phyloP scores from a whole-genome alignment of 371 early-diverging fungal genomes.

The Actinomortierella ambigua region DNA sequence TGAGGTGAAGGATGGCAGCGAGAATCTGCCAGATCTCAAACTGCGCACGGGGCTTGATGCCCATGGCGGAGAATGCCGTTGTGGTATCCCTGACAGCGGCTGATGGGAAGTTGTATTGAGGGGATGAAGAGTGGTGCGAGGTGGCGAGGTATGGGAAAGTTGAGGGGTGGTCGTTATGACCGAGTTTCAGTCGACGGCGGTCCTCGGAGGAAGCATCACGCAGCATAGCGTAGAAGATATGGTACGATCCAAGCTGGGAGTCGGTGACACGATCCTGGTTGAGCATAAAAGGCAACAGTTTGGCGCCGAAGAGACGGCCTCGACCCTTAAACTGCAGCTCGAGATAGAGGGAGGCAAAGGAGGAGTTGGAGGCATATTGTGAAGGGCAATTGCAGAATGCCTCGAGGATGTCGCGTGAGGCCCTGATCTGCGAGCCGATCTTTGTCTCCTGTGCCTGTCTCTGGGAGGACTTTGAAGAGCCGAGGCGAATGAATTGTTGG shows the following conservation, averaged over 20 bases:
- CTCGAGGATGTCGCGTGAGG: constrained; percentile 63
- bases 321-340: constrained; percentile 81
- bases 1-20: constrained; percentile 80
- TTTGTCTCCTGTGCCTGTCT: constrained; percentile 57
- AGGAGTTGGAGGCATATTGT: constrained; percentile 64
- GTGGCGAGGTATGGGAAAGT: constrained; percentile 62
- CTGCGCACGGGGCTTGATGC: constrained; percentile 73
- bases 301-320: constrained; percentile 80
- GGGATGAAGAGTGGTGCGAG: constrained; percentile 48
- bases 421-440: constrained; percentile 62
- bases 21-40: constrained; percentile 70
- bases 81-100: constrained; percentile 59
- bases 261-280: constrained; percentile 75
- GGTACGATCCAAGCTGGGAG: constrained; percentile 76
- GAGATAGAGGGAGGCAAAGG: constrained; percentile 73
- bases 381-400: constrained; percentile 70
- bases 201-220: constrained; percentile 64
- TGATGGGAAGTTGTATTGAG: constrained; percentile 45
- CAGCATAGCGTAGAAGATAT: constrained; percentile 84
- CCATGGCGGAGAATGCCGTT: constrained; percentile 71
- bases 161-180: constrained; percentile 55
- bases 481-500: constrained; percentile 67
- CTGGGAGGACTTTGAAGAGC: constrained; percentile 45
- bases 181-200: constrained; percentile 60
- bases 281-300: constrained; percentile 79